phyloP scores from a whole-genome alignment of 2,329 filamentous ascomycete genomes.

The Colletotrichum ledebouriae region DNA sequence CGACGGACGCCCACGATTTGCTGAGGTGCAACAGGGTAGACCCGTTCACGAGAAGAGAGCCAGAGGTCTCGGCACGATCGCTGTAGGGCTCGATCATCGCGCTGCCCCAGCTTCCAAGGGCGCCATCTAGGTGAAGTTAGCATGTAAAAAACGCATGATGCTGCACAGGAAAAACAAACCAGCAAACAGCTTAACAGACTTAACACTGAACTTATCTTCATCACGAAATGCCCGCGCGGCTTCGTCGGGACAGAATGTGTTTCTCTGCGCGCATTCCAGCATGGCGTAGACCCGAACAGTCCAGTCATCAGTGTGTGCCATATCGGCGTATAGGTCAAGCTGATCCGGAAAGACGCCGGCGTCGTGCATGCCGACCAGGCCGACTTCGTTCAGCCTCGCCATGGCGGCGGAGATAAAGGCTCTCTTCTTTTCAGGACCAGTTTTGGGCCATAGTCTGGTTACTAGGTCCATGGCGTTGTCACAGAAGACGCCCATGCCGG shows the following conservation, averaged over 20 bases:
- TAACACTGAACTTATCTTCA: slow-evolving; percentile 68
- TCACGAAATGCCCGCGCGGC: slow-evolving; percentile 58
- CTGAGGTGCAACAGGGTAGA: slow-evolving; percentile 68
- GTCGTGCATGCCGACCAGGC: slow-evolving; percentile 78
- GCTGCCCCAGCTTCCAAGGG: slow-evolving; percentile 78
- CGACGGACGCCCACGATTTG: slow-evolving; percentile 68
- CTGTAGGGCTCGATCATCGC: slow-evolving; percentile 79
- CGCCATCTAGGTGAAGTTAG: slow-evolving; percentile 65
- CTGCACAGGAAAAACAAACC: slow-evolving; percentile 56
- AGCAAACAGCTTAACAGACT: slow-evolving; percentile 78
- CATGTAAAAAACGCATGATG: slow-evolving; percentile 22
- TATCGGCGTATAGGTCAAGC: slow-evolving; percentile 65
- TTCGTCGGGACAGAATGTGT: slow-evolving; percentile 71
- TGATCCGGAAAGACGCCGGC: slow-evolving; percentile 71
- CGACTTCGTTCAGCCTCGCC: slow-evolving; percentile 71
- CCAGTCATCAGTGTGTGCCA: slow-evolving; percentile 65
- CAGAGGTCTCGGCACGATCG: slow-evolving; percentile 71
- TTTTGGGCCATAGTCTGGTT: slow-evolving; percentile 68
- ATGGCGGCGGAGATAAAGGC: slow-evolving; percentile 72
- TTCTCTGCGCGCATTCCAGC: slow-evolving; percentile 74
- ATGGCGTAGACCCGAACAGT: slow-evolving; percentile 76
- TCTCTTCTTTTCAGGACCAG: slow-evolving; percentile 64
- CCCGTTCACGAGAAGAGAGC: slow-evolving; percentile 76
- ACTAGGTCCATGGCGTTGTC: slow-evolving; percentile 79
- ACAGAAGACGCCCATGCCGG: slow-evolving; percentile 77